A percentile compares a stretch with the other conserved stretches of the same genome.
Evolutionary conservation across 192 early-diverging fungal genomes (phyloP).

Genomic region (Entomortierella chlamydospora): DNA sequence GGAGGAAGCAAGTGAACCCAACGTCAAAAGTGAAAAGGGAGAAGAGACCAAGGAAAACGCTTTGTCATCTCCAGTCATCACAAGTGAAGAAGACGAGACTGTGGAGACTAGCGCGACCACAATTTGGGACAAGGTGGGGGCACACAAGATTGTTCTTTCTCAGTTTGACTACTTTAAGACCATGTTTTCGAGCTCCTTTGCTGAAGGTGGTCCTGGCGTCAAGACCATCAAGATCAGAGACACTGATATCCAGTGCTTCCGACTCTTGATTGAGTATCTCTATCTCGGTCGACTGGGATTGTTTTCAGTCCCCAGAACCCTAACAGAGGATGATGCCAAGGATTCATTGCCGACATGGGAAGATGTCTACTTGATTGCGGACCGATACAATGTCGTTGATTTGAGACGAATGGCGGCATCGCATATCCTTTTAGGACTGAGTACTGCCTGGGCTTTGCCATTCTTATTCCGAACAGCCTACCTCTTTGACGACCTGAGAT

Average conservation of each 20-base stretch:
- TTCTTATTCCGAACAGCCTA: slow-evolving; percentile 43
- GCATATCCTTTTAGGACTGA: slow-evolving; percentile 8
- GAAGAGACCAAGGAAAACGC: not conserved
- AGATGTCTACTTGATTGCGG: slow-evolving; percentile 23
- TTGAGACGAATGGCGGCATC: slow-evolving; percentile 8
- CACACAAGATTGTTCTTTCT: slow-evolving; percentile 30
- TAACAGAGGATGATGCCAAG: slow-evolving; percentile 16
- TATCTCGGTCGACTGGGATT: slow-evolving; percentile 24
- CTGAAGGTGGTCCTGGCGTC: slow-evolving; percentile 19
- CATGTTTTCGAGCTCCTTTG: slow-evolving; percentile 34
- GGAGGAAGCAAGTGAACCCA: not conserved
- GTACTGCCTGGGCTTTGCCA: slow-evolving; percentile 12
- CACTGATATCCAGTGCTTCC: slow-evolving; percentile 20
- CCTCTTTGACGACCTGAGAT: slow-evolving; percentile 23
- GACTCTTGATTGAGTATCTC: slow-evolving; percentile 32
- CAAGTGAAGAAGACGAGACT: not conserved
- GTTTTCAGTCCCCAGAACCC: not conserved
- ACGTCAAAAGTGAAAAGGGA: not conserved
- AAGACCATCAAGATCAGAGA: slow-evolving; percentile 25
- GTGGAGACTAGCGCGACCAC: not conserved
- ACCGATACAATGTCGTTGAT: slow-evolving; percentile 18
- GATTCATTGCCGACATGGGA: slow-evolving; percentile 25
- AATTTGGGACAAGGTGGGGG: not conserved
- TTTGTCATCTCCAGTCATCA: not conserved
- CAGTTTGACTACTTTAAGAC: slow-evolving; percentile 30